Evolutionary conservation across 2,329 filamentous ascomycete genomes (phyloP), one percentile per base, ranked within the genome.

Genomic region (Ceratocystis diversiconidia): DNA sequence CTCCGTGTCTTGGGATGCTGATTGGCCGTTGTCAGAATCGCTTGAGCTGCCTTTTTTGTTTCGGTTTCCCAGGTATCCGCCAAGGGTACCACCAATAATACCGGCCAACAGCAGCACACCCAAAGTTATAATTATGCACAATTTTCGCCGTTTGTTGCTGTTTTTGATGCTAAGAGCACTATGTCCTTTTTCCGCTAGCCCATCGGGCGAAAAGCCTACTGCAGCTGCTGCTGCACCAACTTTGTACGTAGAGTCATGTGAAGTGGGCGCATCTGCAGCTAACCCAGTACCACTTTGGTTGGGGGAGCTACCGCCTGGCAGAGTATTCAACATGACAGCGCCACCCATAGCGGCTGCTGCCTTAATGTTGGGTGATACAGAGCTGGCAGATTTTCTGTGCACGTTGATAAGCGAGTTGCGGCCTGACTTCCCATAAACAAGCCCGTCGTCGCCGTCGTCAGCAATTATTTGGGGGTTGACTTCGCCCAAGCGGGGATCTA

Each of bases 391-490:
- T 61, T 73, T 72, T 69, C 75, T 80, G 66, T 70, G 63, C 44
- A 69, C 61, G 67, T 82, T 84, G 44, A 87, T 74, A 73, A 86
- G 81, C 44, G 87, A 85, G 69, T 79, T 81, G 67, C 82, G 79
- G 28, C 62, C 71, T 72, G 15, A 5, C 61, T 73, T 75, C 62
- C 74, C 76, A 70, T 82, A 85, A 3, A 82, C 79, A 63, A 94
- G 80, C 1, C 88, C 90, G 73, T 95, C 92, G 71, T 96, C 92
- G 32, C 89, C 90, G 72, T 96, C 92, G 73, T 96, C 92, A 25
- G 82, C 83, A 69, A 96, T 92, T 15, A 86, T 85, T 71, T 88
- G 84, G 2, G 91, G 90, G 72, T 96, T 86, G 67, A 94, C 81
- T 1, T 82, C 77, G 48, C 82, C 82, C 3, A 85, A 75, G 7